Evolutionary conservation across 176 grass and related monocot genomes (phyloP), one percentile per base, ranked within the genome.

Genomic region (Cenchrus americanus): DNA sequence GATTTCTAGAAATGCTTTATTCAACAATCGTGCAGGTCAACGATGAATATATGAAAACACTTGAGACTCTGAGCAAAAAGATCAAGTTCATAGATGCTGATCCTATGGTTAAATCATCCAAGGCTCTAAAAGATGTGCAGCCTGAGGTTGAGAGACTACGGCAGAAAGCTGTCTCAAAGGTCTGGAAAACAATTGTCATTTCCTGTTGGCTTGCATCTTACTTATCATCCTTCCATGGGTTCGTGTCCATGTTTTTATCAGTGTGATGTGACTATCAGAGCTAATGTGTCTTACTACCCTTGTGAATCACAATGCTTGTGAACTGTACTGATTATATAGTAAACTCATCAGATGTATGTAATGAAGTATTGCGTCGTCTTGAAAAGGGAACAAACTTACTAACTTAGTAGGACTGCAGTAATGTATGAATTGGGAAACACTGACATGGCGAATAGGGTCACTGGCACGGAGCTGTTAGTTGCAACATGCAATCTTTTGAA

Each of bases 131-230:
- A 87, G 94, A 97, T 88, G 83, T 94, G 85, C 94, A 94, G 47
- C 94, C 92, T 88, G 92, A 97, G 86, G 84, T 91, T 55, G 94
- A 97, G 83, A 97, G 89, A 79, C 80, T 97, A 55, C 51, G 94
- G 71, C 94, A 94, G 82, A 97, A 97, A 90, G 89, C 92, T 65
- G 92, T 97, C 81, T 92, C 94, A n/a, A 97, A 97, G 94, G 94
- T 97, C 86, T 68, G 84, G 66, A 90, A 46, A 87, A 59, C 30
- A 49, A 65, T 62, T 41, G n/a, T 66, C 62, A 14, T 23, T 89
- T 66, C 32, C 21, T 69, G 27, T 18, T 69, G 44, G 55, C 0
- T 10, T 71, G 37, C 59, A 52, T 50, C 52, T 58, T 58, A 12
- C 77, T 80, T 62, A 14, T 18, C 18, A 34, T 79, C 14, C 13